Evolutionary conservation across 371 early-diverging fungal species (phyloP), one percentile per base, ranked within the genome.

Genomic region (Zopfochytrium polystomum): DNA sequence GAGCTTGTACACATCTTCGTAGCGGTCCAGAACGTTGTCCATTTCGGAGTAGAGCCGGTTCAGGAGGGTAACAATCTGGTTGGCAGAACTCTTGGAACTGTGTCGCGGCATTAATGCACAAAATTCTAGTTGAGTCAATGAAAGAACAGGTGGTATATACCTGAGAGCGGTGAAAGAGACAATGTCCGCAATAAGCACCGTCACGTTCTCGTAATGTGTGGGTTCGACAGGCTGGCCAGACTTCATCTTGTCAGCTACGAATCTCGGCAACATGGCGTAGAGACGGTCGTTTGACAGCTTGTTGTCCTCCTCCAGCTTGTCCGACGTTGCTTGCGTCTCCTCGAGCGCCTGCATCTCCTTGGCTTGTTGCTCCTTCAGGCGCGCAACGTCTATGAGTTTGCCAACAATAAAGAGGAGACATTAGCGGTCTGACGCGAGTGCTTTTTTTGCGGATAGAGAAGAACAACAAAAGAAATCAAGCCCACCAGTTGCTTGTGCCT

Each of bases 1-100:
- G 22, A 72, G 63, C 58, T 75, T 75, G 65, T 68, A 72, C 26
- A 71, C 42, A 51, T 75, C 75, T 29, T 59, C 50, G 52, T 67
- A 73, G 33, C 65, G 63, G 52, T 70, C 74, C 32, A 73, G 52
- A 25, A 60, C 59, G 1, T 68, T 67, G 52, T 77, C 78, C 58
- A 75, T 71, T 7, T 53, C 58, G 25, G 73, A 61, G 68, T 75
- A 77, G 26, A 77, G 62, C 22, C 70, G 47, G 65, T 75, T 77
- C 32, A 77, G 67, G 9, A 77, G 46, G 32, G 69, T 57, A 31
- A 77, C 72, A 42, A 75, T 66, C 43, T 77, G 68, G 22, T 62
- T 49, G 7, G 78, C 67, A 3, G 67, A 58, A 35, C 57, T 54
- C 38, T 46, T 34, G 38, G 67, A 65, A 38, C 60, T 59, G 31